Percentiles rank a stretch among this genome's conserved stretches.
These are phyloP conservation scores for Sextonia rubra DNA, from an alignment of 164 flowering plant species.

Conservation along the genomic window DNA sequence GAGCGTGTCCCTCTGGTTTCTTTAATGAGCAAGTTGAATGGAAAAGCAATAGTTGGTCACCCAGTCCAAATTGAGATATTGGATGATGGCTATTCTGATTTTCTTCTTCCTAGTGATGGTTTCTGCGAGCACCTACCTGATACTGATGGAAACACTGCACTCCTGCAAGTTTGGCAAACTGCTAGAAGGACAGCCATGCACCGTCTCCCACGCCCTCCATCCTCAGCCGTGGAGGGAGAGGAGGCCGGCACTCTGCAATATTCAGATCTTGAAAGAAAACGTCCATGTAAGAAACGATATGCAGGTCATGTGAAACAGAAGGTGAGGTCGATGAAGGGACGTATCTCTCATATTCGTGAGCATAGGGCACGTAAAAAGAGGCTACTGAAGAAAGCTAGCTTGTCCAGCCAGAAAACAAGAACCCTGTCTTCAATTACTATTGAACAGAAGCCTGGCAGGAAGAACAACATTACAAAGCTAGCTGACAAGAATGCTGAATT, in stretches of 20 bases:
- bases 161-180: conserved; percentile 79
- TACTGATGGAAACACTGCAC: conserved; percentile 36
- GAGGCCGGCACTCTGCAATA: conserved; percentile 31
- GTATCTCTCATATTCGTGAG: too few species aligned
- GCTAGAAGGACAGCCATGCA: conserved; percentile 79
- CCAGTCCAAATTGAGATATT: conserved; percentile 67
- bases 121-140: conserved; percentile 19
- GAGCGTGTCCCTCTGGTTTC: conserved; percentile 82
- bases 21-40: conserved; percentile 69
- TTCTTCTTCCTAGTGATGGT: conserved; percentile 29
- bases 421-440: conserved; percentile 71
- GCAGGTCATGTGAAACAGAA: conserved; percentile 24
- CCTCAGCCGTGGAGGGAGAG: conserved; percentile 39
- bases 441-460: conserved; percentile 33
- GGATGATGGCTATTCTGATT: conserved; percentile 51
- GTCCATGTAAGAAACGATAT: conserved; percentile 24
- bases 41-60: conserved; percentile 82
- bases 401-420: conserved; percentile 65
- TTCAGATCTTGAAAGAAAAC: conserved; percentile 34
- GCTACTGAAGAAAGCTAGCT: conserved; percentile 46
- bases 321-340: conserved; percentile 21
- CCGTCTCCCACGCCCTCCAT: conserved; percentile 63
- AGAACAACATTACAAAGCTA: conserved; percentile 11
- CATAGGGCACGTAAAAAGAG: conserved; percentile 36
- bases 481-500: conserved; percentile 18